Base-by-base conservation (phyloP, 1,284 basidiomycete genomes). In the Tetrapyrgos nigripes region DNA sequence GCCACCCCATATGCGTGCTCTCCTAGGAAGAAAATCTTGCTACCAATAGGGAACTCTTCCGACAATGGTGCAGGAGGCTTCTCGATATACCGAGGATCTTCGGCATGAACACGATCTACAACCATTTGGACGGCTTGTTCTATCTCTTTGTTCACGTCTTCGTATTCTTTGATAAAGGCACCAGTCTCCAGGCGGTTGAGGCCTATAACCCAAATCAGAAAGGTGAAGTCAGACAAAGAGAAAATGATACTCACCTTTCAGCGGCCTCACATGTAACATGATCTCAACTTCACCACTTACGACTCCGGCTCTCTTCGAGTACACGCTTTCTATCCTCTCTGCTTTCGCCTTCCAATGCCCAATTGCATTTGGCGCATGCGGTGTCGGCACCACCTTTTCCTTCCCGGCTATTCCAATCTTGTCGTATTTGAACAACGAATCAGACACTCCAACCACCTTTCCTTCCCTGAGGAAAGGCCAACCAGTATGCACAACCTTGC, bases 391-490 rank as follows among this genome's bases (percentile, higher is more conserved):
- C 1, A 94, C 83, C 72, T 81, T 87, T 47, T 57, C 59, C 29
- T n/a, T 40, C 11, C 59, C 59, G 19, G 43, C 48, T 2, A 28
- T 21, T 23, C 50, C 56, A 48, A 86, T 79, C 73, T 89, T 88
- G 75, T 95, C 92, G 71, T 96, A 97, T 71, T 86, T 91, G 85
- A 96, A 95, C 64, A 93, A 73, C 50, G 88, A 84, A 73, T 99
- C 96, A 4, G 94, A 96, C 13, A 99, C 83, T 21, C 88, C 92
- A 1, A 89, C 87, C 1, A 98, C 94, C 65, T 89, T 79, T 2
- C 93, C 97, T 74, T 99, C 97, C 66, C 92, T 89, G 49, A 99
- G 78, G 81, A 96, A 99, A 0, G 97, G 97, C 96, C 97, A 99
- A 31, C 88, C 87, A 60, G 92, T 81, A 73, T 92, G 98, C 0